Evolutionary conservation across 179 eudicot genomes (phyloP), one percentile per base, ranked within the genome.

Genomic region (Carnegiea gigantea): DNA sequence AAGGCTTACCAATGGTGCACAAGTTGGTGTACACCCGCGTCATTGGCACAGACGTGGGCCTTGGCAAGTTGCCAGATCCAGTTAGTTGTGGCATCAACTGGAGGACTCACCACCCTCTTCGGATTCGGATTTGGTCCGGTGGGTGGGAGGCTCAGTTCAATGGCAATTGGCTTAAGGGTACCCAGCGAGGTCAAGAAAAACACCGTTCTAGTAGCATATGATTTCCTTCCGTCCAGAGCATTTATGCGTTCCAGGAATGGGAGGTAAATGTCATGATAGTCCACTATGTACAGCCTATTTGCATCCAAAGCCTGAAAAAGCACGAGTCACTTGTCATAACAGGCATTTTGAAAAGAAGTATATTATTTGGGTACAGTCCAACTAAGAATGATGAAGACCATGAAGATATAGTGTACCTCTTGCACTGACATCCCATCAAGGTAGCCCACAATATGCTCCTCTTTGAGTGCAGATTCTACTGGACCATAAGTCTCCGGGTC

Each of bases 41-140:
- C 99, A 26, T 96, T 96, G 54, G 99, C 88, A 78, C 97, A 94
- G 3, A 94, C 99, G 76, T 96, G 99, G 79, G 99, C 91, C 82
- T 96, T 96, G 49, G 99, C 99, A 9, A 96, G 86, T 65, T 88
- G 92, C 99, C 98, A 96, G 77, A 86, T 78, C 99, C 99, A 96
- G 83, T 89, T 86, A 65, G 82, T 65, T 65, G 99, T 96, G 81
- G 98, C 97, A 51, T 93, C 96, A 8, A 87, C 92, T 0, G 98
- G 91, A 23, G 98, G 98, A 9, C 87, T 87, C 77, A 94, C 86
- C 10, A 93, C 98, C 48, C 93, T 92, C 88, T 90, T 96, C 7
- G 97, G 85, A 59, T 80, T 85, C 5, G 92, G 82, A 82, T 75
- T 84, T n/a, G 91, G 89, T 7, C 88, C 89, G 0, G 87, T 65